phyloP scores from a whole-genome alignment of 805 yeast genomes.

The Cyberlindnera euphorbiiphila region DNA sequence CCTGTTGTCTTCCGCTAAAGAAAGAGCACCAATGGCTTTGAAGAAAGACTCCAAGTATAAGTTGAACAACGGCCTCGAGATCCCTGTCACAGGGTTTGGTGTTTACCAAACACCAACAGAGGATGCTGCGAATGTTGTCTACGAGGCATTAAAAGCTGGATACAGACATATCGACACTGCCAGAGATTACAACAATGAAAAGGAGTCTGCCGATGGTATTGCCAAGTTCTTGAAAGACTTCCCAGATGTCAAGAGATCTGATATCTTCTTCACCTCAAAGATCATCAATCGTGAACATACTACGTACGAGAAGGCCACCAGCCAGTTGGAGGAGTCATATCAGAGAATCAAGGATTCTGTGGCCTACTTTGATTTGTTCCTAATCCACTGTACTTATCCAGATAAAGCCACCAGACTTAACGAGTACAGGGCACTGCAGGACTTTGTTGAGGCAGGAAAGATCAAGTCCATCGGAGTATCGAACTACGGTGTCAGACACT shows the following conservation, averaged over 20 bases:
- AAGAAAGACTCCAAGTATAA: conserved; percentile 15
- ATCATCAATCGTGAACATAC: conserved; percentile 13
- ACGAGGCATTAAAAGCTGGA: conserved; percentile 24
- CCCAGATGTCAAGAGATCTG: conserved; percentile 22
- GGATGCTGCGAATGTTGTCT: conserved; percentile 17
- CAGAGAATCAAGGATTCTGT: conserved; percentile 42
- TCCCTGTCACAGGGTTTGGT: conserved; percentile 25
- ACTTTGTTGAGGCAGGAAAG: conserved; percentile 54
- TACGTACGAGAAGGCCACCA: conserved; percentile 11
- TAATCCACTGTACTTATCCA: conserved; percentile 63
- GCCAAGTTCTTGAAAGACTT: conserved; percentile 19
- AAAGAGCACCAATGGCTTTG: conserved; percentile 5
- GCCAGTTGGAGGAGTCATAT: conserved; percentile 50
- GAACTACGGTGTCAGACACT: conserved; percentile 58
- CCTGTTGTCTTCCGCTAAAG: too few relatives aligned
- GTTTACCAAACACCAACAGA: conserved; percentile 22
- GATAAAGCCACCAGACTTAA: conserved; percentile 47
- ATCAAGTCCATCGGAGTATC: conserved; percentile 75
- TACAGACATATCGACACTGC: conserved; percentile 28
- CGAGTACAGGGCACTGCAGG: conserved; percentile 73
- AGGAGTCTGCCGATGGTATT: conserved; percentile 23
- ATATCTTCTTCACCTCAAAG: conserved; percentile 25
- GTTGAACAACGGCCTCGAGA: conserved; percentile 19
- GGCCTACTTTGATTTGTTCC: conserved; percentile 63
- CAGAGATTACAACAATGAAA: conserved; percentile 19